Evolutionary conservation across 148 eudicot species (phyloP).

Genomic region (Camellia lanceoleosa): DNA sequence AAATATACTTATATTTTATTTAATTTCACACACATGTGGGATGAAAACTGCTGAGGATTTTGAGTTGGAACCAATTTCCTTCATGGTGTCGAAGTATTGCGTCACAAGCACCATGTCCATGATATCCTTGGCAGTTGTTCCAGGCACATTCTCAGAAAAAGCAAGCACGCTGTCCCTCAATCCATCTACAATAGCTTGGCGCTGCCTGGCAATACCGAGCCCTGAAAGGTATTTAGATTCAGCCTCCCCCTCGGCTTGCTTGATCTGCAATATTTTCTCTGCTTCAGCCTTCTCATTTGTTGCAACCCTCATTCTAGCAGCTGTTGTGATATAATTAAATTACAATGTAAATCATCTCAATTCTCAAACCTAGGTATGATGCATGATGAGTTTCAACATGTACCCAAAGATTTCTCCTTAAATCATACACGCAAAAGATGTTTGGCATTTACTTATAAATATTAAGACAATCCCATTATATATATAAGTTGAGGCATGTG

Average conservation of each 20-base stretch:
- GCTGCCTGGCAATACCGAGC: slow-evolving; percentile 54
- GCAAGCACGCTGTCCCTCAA: slow-evolving; percentile 52
- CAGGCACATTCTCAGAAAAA: slow-evolving; percentile 54
- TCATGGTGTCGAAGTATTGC: slow-evolving; percentile 16
- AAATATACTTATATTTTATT: too few relatives aligned
- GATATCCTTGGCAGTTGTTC: slow-evolving; percentile 51
- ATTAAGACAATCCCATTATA: background rate
- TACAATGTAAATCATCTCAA: too few relatives aligned
- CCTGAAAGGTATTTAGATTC: slow-evolving; percentile 58
- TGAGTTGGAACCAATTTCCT: slow-evolving; percentile 17
- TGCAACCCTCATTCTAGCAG: slow-evolving; percentile 53
- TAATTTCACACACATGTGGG: background rate
- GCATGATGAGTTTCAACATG: too few relatives aligned
- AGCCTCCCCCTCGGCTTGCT: slow-evolving; percentile 60
- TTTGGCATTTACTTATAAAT: too few relatives aligned
- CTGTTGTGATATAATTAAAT: slow-evolving; percentile 16
- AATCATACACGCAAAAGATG: too few relatives aligned
- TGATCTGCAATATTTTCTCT: slow-evolving; percentile 53
- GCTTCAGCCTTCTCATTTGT: slow-evolving; percentile 61
- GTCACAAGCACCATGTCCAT: slow-evolving; percentile 35
- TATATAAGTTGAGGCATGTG: too few relatives aligned
- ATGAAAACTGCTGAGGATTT: slow-evolving; percentile 44
- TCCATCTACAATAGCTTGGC: slow-evolving; percentile 61
- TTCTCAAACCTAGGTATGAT: too few relatives aligned
- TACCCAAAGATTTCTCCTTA: too few relatives aligned